Base-by-base conservation (phyloP, 176 grass and related monocot genomes). In the Carex pumila region DNA sequence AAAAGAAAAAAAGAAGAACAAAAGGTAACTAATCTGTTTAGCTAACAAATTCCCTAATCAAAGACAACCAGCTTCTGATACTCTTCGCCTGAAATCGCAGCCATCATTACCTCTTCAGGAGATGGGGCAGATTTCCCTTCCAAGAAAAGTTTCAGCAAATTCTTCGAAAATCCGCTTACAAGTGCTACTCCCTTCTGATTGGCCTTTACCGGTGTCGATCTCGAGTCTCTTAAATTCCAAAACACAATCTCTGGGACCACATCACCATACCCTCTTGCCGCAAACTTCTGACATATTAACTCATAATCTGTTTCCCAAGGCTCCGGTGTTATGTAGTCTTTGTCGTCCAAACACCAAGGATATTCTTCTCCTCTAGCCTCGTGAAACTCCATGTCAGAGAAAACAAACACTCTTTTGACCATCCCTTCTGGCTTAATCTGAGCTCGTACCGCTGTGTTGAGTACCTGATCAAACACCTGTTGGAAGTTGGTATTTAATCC, bases 331-430 rank as follows among this genome's bases (percentile, higher is more conserved):
- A 45, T 7, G 7, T 45, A 7, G 41, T 7, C 7, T 6, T 57
- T 14, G 0, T 36, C 3, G 3, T 0, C 34, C 34, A 4, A 36
- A 14, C 55, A 57, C 14, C 5, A 5, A 57, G 4, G 14, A 17
- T 57, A 57, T 36, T 64, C 62, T 25, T 25, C 25, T 25, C 79
- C 14, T 75, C 2, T 53, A 71, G 84, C 89, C 2, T 7, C 8
- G n/a, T 90, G 55, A 65, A 93, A 93, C 60, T 93, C 91, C 91
- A 93, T 90, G 86, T 97, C 88, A 88, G 89, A 93, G 77, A 97
- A 87, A 49, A 93, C 94, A 47, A 97, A 93, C 61, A 93, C 81
- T 45, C 61, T 83, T 75, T 85, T 85, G 56, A 97, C 89, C 94
- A 93, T 97, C 81, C 64, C 86, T 67, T 97, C 91, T 73, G 79